Conservation (phyloP, 768 basidiomycete genomes). For the Dictyophora rubrovolvata region DNA sequence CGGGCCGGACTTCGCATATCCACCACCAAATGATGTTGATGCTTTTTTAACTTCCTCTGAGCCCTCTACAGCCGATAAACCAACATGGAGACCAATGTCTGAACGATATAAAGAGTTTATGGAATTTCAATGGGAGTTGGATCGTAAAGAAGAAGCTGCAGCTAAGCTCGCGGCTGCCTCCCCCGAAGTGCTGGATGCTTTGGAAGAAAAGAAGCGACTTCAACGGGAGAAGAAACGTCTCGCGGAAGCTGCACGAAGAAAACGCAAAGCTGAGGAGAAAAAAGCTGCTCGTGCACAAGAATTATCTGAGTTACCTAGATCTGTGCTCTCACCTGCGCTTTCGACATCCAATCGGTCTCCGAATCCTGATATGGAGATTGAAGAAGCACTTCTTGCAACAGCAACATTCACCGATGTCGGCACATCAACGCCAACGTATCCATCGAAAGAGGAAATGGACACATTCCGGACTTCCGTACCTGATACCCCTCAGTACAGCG, state of each 20-base stretch:
- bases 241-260: constrained; percentile 9
- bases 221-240: constrained; percentile 10
- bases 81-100: constrained; percentile 67
- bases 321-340: not conserved
- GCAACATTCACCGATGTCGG: not conserved
- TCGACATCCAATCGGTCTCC: not conserved
- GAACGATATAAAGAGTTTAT: constrained; percentile 84
- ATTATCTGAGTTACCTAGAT: too few relatives aligned
- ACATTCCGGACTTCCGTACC: not conserved
- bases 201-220: constrained; percentile 4
- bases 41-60: constrained; percentile 36
- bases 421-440: not conserved
- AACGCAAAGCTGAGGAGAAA: constrained; percentile 9
- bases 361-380: not conserved
- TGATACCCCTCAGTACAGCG: not conserved
- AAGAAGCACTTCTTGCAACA: constrained; percentile 1
- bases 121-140: constrained; percentile 70
- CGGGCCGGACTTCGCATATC: constrained; percentile 76
- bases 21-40: constrained; percentile 74
- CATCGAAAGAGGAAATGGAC: not conserved
- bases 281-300: too few relatives aligned
- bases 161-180: constrained; percentile 24
- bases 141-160: constrained; percentile 67
- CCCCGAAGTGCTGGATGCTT: not conserved
- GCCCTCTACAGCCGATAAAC: constrained; percentile 22